Base-by-base conservation (phyloP, 2,329 filamentous ascomycete species). In the Alternaria arborescens region DNA sequence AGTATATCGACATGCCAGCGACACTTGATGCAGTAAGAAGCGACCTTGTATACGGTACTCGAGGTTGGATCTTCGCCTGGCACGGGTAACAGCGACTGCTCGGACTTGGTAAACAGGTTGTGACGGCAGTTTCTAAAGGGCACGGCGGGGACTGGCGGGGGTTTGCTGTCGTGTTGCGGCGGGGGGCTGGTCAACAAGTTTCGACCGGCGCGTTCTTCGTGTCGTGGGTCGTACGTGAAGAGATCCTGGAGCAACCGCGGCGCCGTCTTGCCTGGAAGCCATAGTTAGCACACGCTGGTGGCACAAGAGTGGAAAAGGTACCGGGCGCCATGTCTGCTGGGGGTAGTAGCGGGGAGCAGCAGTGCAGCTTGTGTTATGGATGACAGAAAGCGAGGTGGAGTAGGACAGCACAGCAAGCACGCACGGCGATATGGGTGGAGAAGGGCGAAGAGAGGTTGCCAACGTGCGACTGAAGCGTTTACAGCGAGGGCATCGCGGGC, bases 1-100 rank as follows among this genome's bases (percentile, higher is more conserved):
- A 79, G 78, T 22, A 91, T 72, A 65, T 88, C 83, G 43, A 90
- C 79, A 76, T 91, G 89, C 70, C 83, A 82, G 52, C 87, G 85
- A 72, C 89, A 92, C 60, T 80, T 82, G 57, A 82, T 78, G 76
- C 89, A 92, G 65, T 87, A 83, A 4, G 87, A 83, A 16, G 88
- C 85, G 28, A 89, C 80, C 66, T 83, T 87, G 72, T 86, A 88
- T 47, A 81, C 72, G 3, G 82, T 82, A 7, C 74, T 61, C 32
- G 66, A 65, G 60, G 78, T 74, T 36, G 79, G 74, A 32, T 76
- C 70, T 30, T 77, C 72, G 57, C 84, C 82, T 11, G 80, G 73
- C 11, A 74, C 72, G 6, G 84, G 82, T 26, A 84, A 71, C 32
- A 79, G 74, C 55, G 84, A 87, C 74, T 89, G 87, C 46, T 81